Evolutionary conservation across 495 filamentous ascomycete species (phyloP), one percentile per base, ranked within the genome.

Genomic region (Aspergillus taichungensis): DNA sequence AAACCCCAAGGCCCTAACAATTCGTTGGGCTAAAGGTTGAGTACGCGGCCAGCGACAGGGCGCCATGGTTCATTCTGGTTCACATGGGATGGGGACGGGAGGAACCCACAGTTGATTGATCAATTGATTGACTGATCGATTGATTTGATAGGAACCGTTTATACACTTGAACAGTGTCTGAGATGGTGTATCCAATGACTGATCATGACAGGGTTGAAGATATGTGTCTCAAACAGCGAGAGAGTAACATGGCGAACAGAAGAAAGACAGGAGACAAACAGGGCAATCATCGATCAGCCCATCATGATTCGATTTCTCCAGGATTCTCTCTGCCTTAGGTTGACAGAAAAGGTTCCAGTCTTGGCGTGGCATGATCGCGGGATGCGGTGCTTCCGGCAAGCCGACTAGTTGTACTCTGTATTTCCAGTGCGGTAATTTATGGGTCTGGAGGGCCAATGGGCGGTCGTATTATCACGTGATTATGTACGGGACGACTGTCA

Each of bases 331-430:
- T n/a, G n/a, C n/a, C n/a, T n/a, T 24, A 24, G 18, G 18, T 24
- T 24, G 18, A 24, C 18, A 24, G 4, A 4, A 24, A 24, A 24
- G 47, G 41, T 37, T 39, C 41, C 43, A 51, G 38, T 34, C 40
- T 42, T 28, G 39, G 37, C 43, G 63, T 69, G 62, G 66, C 67
- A 69, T 69, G 66, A 69, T 69, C 64, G 57, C 66, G 66, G 66
- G 58, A 57, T 43, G 36, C 46, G 49, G 55, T 56, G 45, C 46
- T 67, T 67, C 65, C 66, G 65, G 54, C 56, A 57, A 49, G 37
- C 55, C 56, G 54, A 54, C 45, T 31, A 46, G 34, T 13, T 29
- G 38, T 34, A 37, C 37, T 40, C 6, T 24, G 18, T 24, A 24
- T 1, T 24, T 24, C 18, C 18, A 24, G 18, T 1, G 18, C 18